A percentile compares a stretch with the other conserved stretches of the same genome.
Conservation (phyloP, 192 early-diverging fungal genomes). For the Coemansia sp. region DNA sequence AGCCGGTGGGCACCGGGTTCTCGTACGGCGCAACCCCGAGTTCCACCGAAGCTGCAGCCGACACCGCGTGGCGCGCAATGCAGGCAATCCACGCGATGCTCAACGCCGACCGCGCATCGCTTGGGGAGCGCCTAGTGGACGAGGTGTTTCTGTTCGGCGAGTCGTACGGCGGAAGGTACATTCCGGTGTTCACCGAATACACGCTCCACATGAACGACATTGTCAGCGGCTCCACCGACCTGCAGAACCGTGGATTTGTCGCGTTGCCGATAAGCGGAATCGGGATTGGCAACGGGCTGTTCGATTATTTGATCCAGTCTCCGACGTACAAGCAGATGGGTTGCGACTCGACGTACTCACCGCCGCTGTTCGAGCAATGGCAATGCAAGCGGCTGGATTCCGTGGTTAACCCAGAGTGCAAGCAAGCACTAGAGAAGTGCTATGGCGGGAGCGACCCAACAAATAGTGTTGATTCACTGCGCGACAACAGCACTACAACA, state of each 20-base stretch:
- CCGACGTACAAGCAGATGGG: constrained; percentile 44
- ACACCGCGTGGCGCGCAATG: constrained; percentile 56
- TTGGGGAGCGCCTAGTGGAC: constrained; percentile 8
- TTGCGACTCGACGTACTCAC: constrained; percentile 48
- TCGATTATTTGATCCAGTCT: constrained; percentile 46
- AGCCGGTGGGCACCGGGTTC: constrained; percentile 75
- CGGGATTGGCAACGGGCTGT: constrained; percentile 60
- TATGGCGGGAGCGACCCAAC: constrained; percentile 22
- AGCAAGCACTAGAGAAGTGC: constrained; percentile 52
- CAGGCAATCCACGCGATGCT: constrained; percentile 44
- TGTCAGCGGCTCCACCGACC: constrained; percentile 10
- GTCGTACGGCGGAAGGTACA: constrained; percentile 59
- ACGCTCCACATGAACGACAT: constrained; percentile 42
- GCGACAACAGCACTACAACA: constrained; percentile 11
- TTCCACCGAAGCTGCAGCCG: constrained; percentile 51
- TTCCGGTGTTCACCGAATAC: constrained; percentile 53
- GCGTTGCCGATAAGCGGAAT: constrained; percentile 48
- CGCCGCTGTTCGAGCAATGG: constrained; percentile 14
- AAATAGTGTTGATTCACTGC: neutral
- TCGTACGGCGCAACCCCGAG: constrained; percentile 57
- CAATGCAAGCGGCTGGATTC: constrained; percentile 48
- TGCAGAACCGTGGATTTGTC: constrained; percentile 27
- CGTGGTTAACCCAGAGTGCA: constrained; percentile 53
- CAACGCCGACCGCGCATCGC: constrained; percentile 1
- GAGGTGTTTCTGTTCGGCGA: constrained; percentile 58